phyloP scores from a whole-genome alignment of 1,284 basidiomycete species.

The Veloporphyrellus conicus region DNA sequence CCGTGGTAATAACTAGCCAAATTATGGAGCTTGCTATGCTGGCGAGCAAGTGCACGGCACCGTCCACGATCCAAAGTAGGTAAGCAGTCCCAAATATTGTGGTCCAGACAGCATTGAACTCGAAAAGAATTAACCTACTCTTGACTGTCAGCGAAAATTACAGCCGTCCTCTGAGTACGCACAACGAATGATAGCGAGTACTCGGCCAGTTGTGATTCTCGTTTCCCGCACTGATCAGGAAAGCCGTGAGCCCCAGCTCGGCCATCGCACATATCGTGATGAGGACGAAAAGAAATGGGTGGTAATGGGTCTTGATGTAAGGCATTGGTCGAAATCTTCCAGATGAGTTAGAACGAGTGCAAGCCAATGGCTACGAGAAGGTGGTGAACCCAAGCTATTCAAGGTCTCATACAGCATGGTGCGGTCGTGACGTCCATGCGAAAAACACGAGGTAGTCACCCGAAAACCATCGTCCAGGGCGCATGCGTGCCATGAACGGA shows the following conservation, averaged over 20 bases:
- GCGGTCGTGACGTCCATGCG: slow-evolving; percentile 31
- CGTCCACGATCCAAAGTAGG: slow-evolving; percentile 64
- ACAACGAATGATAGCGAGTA: slow-evolving; percentile 63
- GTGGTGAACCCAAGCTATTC: slow-evolving; percentile 15
- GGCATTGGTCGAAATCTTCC: slow-evolving; percentile 32
- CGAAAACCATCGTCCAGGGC: slow-evolving; percentile 5
- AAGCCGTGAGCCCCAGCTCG: slow-evolving; percentile 67
- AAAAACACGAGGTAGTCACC: slow-evolving; percentile 31
- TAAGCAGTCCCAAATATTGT: slow-evolving; percentile 63
- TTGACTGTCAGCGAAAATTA: slow-evolving; percentile 13
- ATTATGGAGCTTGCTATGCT: slow-evolving; percentile 70
- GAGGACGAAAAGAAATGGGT: slow-evolving; percentile 65
- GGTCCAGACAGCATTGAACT: slow-evolving; percentile 72
- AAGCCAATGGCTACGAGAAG: slow-evolving; percentile 14
- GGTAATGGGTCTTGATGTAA: slow-evolving; percentile 51
- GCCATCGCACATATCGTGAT: slow-evolving; percentile 64
- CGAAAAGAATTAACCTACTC: slow-evolving; percentile 53
- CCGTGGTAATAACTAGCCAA: slow-evolving; percentile 61
- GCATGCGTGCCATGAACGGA: slow-evolving; percentile 5
- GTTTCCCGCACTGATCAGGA: slow-evolving; percentile 63
- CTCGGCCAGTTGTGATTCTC: slow-evolving; percentile 57
- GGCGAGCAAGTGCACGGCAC: slow-evolving; percentile 61
- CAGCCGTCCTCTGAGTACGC: slow-evolving; percentile 27
- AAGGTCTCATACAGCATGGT: slow-evolving; percentile 22
- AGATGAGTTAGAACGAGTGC: slow-evolving; percentile 7